Base-by-base conservation (phyloP, 164 flowering plant genomes). In the Chloranthus sessilifolius region DNA sequence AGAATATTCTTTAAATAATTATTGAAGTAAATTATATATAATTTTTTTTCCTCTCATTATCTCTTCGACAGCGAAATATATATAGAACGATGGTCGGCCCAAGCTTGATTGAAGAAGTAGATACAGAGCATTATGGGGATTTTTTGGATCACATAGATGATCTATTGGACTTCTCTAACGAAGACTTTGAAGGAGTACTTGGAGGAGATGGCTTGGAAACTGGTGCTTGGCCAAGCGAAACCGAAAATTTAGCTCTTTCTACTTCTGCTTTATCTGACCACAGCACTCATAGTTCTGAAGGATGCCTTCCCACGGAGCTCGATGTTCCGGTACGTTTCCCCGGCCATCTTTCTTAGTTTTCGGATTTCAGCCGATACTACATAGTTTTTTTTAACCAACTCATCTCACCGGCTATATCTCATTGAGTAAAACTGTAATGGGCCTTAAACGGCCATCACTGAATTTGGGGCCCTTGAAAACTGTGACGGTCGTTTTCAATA, bases 141-240 rank as follows among this genome's bases (percentile, higher is more conserved):
- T 77, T 83, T 64, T 85, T 88, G 43, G 91, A 82, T 59, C 78
- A 77, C 30, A 79, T 88, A 22, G 96, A 88, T 45, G 91, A 85
- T 67, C 62, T 85, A 43, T 68, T 85, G 7, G 80, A 81, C 35
- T 85, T 88, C 67, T 80, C 97, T 0, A 42, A 38, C 12, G 91
- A 79, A n/a, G 79, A 74, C 33, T 23, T 59, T 11, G 35, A 53
- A 23, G 52, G 26, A 4, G 60, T 16, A 9, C 15, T 14, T 12
- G 12, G 7, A 9, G 64, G 26, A 34, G 42, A 20, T 20, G 35
- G 35, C 24, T 20, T 47, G 17, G 43, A 43, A 27, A 28, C 33
- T 29, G 49, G 34, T 5, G 7, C 30, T 21, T 62, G 60, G 34
- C 17, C 61, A 14, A 16, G 45, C 5, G 47, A 61, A 2, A 22